These are phyloP conservation scores for Entoloma clypeatum DNA, from an alignment of 1,284 basidiomycete species.

Conservation along the genomic window DNA sequence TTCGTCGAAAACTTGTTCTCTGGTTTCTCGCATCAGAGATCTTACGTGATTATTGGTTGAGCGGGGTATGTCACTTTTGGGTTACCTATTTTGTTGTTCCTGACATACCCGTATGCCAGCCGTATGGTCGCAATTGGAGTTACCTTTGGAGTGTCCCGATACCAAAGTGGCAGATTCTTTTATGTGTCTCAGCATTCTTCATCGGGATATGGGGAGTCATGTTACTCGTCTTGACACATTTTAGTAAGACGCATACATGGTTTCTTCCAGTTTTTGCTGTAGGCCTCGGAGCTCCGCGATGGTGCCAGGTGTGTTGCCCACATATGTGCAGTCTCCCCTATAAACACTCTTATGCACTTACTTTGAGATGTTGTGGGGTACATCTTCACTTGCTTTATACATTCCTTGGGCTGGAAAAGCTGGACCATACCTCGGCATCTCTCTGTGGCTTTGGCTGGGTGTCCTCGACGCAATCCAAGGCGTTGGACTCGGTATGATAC, in stretches of 20 bases:
- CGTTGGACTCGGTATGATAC: slow-evolving; percentile 90
- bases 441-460: slow-evolving; percentile 90
- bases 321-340: background rate
- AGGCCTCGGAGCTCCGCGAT: slow-evolving; percentile 85
- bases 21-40: slow-evolving; percentile 92
- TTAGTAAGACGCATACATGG: slow-evolving; percentile 93
- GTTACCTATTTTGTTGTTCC: slow-evolving; percentile 16
- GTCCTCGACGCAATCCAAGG: slow-evolving; percentile 91
- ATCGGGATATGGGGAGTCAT: slow-evolving; percentile 78
- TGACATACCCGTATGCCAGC: slow-evolving; percentile 37
- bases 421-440: slow-evolving; percentile 84
- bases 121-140: slow-evolving; percentile 89
- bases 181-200: slow-evolving; percentile 83
- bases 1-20: slow-evolving; percentile 84
- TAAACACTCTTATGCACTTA: slow-evolving; percentile 5
- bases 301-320: slow-evolving; percentile 70
- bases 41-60: slow-evolving; percentile 89
- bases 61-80: slow-evolving; percentile 56
- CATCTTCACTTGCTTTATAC: slow-evolving; percentile 82
- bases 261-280: slow-evolving; percentile 90
- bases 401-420: slow-evolving; percentile 85
- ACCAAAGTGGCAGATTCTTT: slow-evolving; percentile 76
- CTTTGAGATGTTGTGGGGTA: slow-evolving; percentile 77
- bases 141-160: slow-evolving; percentile 88
- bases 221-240: slow-evolving; percentile 73